These are phyloP conservation scores for Hordeum pubiflorum DNA, from an alignment of 202 grass and related monocot genomes.

Conservation along the genomic window DNA sequence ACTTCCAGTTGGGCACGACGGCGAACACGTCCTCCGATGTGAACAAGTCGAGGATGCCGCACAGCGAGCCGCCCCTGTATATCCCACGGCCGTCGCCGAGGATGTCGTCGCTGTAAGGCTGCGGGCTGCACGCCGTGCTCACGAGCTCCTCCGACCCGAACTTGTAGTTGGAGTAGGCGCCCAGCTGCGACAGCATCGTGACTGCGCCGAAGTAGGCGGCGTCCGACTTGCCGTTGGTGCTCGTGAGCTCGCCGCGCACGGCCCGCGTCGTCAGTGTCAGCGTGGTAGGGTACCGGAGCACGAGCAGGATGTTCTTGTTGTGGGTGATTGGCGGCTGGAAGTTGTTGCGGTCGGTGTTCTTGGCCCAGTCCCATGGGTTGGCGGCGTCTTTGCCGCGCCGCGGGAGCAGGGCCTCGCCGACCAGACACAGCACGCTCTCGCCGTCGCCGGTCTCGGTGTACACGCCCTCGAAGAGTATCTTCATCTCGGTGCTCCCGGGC, in stretches of 20 bases:
- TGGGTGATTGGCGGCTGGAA: slow-evolving; percentile 37
- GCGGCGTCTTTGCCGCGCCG: slow-evolving; percentile 31
- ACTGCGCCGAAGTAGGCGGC: slow-evolving; percentile 55
- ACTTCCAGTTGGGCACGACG: slow-evolving; percentile 62
- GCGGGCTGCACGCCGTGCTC: slow-evolving; percentile 39
- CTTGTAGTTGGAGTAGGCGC: slow-evolving; percentile 72
- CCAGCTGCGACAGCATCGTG: slow-evolving; percentile 52
- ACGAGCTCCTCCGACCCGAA: slow-evolving; percentile 65
- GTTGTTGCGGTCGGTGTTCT: slow-evolving; percentile 20
- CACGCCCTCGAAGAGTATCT: slow-evolving; percentile 70
- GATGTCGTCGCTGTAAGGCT: slow-evolving; percentile 48
- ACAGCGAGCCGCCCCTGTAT: slow-evolving; percentile 55
- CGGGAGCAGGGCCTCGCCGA: slow-evolving; percentile 66
- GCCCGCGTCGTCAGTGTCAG: slow-evolving; percentile 55
- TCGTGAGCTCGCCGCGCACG: slow-evolving; percentile 55
- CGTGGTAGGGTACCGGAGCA: slow-evolving; percentile 61
- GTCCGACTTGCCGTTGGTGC: slow-evolving; percentile 35
- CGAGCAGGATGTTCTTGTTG: slow-evolving; percentile 51
- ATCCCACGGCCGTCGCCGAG: slow-evolving; percentile 31
- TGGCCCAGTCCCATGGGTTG: slow-evolving; percentile 64
- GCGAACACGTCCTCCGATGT: slow-evolving; percentile 43
- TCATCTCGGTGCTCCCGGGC: slow-evolving; percentile 62
- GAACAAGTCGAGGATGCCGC: slow-evolving; percentile 68
- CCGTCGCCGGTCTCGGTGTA: slow-evolving; percentile 59
- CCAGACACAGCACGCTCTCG: slow-evolving; percentile 63